These are phyloP conservation scores for Sclerotinia glacialis DNA, from an alignment of 2,329 filamentous ascomycete species.

Conservation along the genomic window DNA sequence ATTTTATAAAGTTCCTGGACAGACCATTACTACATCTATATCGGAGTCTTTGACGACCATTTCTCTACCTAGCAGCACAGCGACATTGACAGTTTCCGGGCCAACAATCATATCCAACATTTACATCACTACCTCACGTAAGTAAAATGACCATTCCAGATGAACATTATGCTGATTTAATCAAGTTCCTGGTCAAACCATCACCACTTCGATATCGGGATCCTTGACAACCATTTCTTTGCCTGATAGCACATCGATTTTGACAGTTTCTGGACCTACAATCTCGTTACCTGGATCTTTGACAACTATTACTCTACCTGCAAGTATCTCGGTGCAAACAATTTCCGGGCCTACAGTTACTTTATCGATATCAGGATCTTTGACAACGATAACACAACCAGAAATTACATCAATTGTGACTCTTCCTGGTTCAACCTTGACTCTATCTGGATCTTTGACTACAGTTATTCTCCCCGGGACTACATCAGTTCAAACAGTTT, in stretches of 20 bases:
- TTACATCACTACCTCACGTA: slow-evolving; percentile 5
- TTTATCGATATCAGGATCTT: slow-evolving; percentile 20
- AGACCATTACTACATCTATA: slow-evolving; percentile 18
- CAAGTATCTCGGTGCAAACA: background rate
- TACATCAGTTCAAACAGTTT: background rate
- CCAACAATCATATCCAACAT: background rate
- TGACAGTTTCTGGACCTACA: slow-evolving; percentile 2
- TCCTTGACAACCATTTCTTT: slow-evolving; percentile 14
- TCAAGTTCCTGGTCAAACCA: background rate
- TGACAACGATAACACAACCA: slow-evolving; percentile 22
- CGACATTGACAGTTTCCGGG: slow-evolving; percentile 1
- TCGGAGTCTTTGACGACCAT: slow-evolving; percentile 26
- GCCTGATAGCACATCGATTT: slow-evolving; percentile 4
- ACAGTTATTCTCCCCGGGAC: background rate
- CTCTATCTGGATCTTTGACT: slow-evolving; percentile 6
- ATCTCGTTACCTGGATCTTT: slow-evolving; percentile 10
- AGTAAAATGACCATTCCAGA: background rate
- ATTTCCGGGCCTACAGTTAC: no score
- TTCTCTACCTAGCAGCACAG: slow-evolving; percentile 17
- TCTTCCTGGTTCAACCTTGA: background rate
- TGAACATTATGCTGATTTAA: background rate
- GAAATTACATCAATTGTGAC: slow-evolving; percentile 19
- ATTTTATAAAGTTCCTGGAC: background rate
- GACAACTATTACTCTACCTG: background rate
- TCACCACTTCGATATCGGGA: slow-evolving; percentile 22